Base-by-base conservation (phyloP, 2,329 filamentous ascomycete genomes). In the Hymenotorrendiella dingleyae region DNA sequence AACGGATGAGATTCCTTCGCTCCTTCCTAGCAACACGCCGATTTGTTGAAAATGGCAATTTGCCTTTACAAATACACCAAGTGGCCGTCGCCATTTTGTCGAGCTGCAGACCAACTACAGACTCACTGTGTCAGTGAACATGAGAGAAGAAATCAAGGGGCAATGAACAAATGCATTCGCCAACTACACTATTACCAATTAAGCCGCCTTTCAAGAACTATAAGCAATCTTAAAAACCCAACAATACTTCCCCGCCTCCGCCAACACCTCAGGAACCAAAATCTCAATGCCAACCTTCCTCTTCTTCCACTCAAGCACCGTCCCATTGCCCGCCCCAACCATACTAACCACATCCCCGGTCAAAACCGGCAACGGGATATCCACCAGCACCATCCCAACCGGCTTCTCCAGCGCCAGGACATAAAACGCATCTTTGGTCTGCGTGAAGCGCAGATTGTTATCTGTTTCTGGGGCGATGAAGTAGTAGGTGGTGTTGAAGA, bases 401-500 rank as follows among this genome's bases (percentile, higher is more conserved):
- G 71, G 72, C 32, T 62, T 62, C 5, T 64, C 61, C 24, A 78
- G 50, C 2, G 67, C 65, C 11, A 69, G 48, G 27, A 76, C 62
- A 49, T 76, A 78, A 46, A 78, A 78, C 0, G 74, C 73, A 7
- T 73, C 67, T 1, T 61, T 45, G 0, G 67, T 76, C 50, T 69
- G 67, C 3, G 74, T 77, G 50, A 77, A 78, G 4, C 74, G 58
- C 0, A 76, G 54, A 6, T 67, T 12, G 3, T 20, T 58, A 1
- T 59, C 61, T 0, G 67, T 66, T 36, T 72, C 69, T 12, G 71
- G 64, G 4, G 61, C 64, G 2, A 72, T 57, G 48, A 69, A 67
- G 42, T 72, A 76, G 53, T 74, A 77, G 1, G 68, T 75, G 4
- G 76, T 79, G 42, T 74, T 72, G 54, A 72, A 79, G 16, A 80